Conservation (phyloP, 177 flowering plant genomes). For the Vitis hybrid region DNA sequence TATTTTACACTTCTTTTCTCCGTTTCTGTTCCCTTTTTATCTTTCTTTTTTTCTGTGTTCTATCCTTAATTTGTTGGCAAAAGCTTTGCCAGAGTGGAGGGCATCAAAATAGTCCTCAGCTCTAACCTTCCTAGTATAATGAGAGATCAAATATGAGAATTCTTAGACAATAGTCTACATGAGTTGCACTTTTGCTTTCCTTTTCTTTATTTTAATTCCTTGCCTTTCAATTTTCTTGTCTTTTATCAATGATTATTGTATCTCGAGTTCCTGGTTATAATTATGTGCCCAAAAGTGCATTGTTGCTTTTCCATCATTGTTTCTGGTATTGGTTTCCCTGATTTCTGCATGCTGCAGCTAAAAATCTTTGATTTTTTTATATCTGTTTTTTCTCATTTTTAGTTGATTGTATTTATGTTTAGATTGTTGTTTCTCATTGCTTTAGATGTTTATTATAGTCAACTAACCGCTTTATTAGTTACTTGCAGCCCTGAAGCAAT, state of each 20-base stretch:
- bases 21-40: background rate
- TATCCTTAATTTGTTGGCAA: background rate
- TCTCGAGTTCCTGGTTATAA: too few species aligned
- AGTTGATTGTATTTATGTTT: background rate
- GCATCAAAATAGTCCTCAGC: too few species aligned
- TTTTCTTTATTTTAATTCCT: background rate
- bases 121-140: too few species aligned
- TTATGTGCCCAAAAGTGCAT: too few species aligned
- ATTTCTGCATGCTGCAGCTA: too few species aligned
- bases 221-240: background rate
- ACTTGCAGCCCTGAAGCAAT: constrained; percentile 43
- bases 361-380: too few species aligned
- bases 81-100: too few species aligned
- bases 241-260: too few species aligned
- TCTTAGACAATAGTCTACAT: background rate
- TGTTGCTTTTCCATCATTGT: too few species aligned
- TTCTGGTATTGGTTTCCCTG: too few species aligned
- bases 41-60: background rate
- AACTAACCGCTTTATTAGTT: constrained; percentile 20
- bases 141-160: too few species aligned
- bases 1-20: too few species aligned
- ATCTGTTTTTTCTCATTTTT: background rate
- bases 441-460: constrained; percentile 4
- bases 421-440: background rate
- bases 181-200: background rate